Base-by-base conservation (phyloP, 371 early-diverging fungal species). In the Funneliformis caledonium region DNA sequence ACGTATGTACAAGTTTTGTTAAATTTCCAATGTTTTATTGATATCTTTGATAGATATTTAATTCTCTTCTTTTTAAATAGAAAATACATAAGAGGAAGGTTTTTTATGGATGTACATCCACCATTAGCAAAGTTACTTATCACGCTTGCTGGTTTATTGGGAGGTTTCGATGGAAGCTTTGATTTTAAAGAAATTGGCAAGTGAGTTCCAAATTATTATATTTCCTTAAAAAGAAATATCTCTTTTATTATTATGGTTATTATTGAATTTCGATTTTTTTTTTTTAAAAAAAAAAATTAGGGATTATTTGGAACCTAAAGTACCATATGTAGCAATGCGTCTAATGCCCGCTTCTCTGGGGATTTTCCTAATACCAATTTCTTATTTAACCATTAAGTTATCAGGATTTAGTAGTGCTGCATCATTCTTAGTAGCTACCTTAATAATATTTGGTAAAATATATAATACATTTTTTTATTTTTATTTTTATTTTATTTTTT, bases 51-150 rank as follows among this genome's bases (percentile, higher is more conserved):
- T 42, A 9, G 31, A 47, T 56, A 33, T n/a, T 19, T 26, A 16
- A 43, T 22, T 43, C 43, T n/a, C 19, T 45, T 4, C 22, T 31
- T 37, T 7, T 64, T 47, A 64, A 48, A 42, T 90, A 95, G 76
- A 73, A 94, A 96, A 86, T 99, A 99, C 84, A 89, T 99, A 56
- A 90, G 91, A 16, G 88, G 95, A 45, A 88, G 90, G 65, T 99
- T 96, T 88, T 99, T 95, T 88, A 97, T 99, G 89, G 99, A 99
- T 86, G 99, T 99, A 8, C 97, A 98, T 84, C 99, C 99, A 62
- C 98, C 98, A 7, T 88, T 99, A 45, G 99, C 97, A 37, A 99
- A 99, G 84, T 84, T 99, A 87, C 81, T 99, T 82, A 92, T 98
- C 69, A 96, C 98, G 5, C 85, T 90, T 14, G 88, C 88, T 11